Evolutionary conservation across 2,329 filamentous ascomycete species (phyloP), one percentile per base, ranked within the genome.

Genomic region (Emericellopsis cladophorae): DNA sequence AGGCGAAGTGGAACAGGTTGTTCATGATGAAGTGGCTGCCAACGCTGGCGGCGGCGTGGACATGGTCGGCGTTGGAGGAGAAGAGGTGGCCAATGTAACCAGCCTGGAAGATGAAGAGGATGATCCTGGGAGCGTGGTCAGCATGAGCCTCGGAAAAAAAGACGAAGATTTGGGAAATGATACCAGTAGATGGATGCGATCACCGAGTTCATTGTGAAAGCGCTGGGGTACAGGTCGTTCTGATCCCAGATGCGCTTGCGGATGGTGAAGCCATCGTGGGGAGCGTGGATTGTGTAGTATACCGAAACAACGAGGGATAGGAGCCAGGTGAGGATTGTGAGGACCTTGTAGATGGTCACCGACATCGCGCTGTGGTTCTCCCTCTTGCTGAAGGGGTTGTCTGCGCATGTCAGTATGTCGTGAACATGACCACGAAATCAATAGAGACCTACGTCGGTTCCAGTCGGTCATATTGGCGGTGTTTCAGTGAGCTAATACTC

Each of bases 1-100:
- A 94, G 50, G 74, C 77, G 49, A 89, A 83, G 59, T 87, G 76
- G 45, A 94, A 72, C 34, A 95, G 65, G 61, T 94, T 95, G 70
- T 87, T 84, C 51, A 83, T 57, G 57, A 93, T 87, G 61, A 90
- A 94, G 67, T 94, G 85, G 50, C 76, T 74, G 45, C 84, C 87
- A 12, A 93, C 81, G 49, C 84, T 79, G 48, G 81, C 82, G 18
- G 87, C 84, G 14, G 77, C 72, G 45, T 76, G 74, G 47, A 86
- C 74, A 40, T 74, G 68, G 23, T 74, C 73, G 36, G 68, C 55
- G 49, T 81, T 75, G 48, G 68, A 66, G 37, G 77, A 80, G 68
- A 87, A 93, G 48, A 95, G 76, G 52, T 86, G 78, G 51, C 70
- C 75, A 44, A 88, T 68, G 59, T 93, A 94, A 50, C 74, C 78